Base-by-base conservation (phyloP, 2,329 filamentous ascomycete genomes). In the Leptographium lundbergii region DNA sequence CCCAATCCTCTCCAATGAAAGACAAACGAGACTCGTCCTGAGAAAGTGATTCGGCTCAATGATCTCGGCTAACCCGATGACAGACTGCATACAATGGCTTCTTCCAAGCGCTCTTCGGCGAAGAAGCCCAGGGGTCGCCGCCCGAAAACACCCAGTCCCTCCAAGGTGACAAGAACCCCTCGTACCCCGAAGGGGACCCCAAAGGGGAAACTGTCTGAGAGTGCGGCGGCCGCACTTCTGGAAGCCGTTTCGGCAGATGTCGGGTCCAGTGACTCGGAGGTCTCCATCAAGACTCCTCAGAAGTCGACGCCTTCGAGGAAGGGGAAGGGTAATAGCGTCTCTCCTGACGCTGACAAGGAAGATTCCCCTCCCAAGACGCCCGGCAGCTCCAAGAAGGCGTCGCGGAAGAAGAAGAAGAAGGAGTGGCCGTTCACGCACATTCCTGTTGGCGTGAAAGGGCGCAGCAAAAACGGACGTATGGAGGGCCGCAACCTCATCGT, bases 401-500 rank as follows among this genome's bases (percentile, higher is more conserved):
- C 51, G 6, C 6, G 9, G 10, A 54, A 53, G 34, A 45, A 24
- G 57, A 50, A 58, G 24, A 42, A 60, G 25, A 48, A 47, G 11
- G 17, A 7, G 2, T 63, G 61, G 62, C 24, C 48, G 2, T 61
- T 42, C 22, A 62, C 63, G 1, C 64, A 65, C 14, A 50, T 64
- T 24, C 64, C 61, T 1, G 61, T 60, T 4, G 27, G 57, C 6
- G 51, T 54, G n/a, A 58, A 63, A 0, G 62, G 66, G 22, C 58
- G 63, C 1, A 25, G 54, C 19, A 56, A 57, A 29, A 72, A 72
- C 57, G 71, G 71, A 48, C 69, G 71, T 27, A 57, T 61, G 2
- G 54, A 61, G 9, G 74, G 73, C 10, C 71, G 75, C 7, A 70
- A 68, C 32, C 64, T 77, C 2, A 72, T 77, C 29, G 65, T 68